Conservation (phyloP, 192 early-diverging fungal species). For the Podila verticillata region DNA sequence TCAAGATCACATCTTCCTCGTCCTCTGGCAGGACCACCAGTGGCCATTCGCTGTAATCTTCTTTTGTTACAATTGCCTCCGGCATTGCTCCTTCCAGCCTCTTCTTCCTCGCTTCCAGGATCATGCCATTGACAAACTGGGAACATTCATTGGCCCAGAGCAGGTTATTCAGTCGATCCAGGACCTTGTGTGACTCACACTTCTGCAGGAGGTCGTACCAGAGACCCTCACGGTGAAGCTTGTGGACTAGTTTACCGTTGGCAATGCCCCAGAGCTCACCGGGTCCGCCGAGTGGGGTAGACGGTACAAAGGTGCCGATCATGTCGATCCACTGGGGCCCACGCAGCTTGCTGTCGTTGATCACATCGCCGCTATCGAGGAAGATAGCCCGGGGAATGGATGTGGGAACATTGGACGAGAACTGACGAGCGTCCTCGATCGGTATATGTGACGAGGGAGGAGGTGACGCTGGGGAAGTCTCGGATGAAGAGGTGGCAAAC, state of each 20-base stretch:
- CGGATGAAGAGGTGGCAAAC: background rate
- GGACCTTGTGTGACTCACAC: background rate
- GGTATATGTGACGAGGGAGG: background rate
- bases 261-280: conserved; percentile 18
- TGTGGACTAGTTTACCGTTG: conserved; percentile 5
- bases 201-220: conserved; percentile 7
- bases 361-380: conserved; percentile 45
- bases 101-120: conserved; percentile 16
- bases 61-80: background rate
- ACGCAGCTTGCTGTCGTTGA: conserved; percentile 27
- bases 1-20: conserved; percentile 19
- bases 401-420: background rate
- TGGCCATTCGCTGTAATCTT: background rate
- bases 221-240: conserved; percentile 7
- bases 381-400: conserved; percentile 27
- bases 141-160: conserved; percentile 12
- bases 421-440: background rate
- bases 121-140: conserved; percentile 10
- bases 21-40: conserved; percentile 17
- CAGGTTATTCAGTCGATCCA: conserved; percentile 15
- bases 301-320: conserved; percentile 17
- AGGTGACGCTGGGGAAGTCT: background rate
- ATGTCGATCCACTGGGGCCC: conserved; percentile 30
- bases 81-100: background rate
- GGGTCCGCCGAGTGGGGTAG: conserved; percentile 17